These are phyloP conservation scores for Aspergillus baeticus DNA, from an alignment of 495 filamentous ascomycete genomes.

Conservation along the genomic window DNA sequence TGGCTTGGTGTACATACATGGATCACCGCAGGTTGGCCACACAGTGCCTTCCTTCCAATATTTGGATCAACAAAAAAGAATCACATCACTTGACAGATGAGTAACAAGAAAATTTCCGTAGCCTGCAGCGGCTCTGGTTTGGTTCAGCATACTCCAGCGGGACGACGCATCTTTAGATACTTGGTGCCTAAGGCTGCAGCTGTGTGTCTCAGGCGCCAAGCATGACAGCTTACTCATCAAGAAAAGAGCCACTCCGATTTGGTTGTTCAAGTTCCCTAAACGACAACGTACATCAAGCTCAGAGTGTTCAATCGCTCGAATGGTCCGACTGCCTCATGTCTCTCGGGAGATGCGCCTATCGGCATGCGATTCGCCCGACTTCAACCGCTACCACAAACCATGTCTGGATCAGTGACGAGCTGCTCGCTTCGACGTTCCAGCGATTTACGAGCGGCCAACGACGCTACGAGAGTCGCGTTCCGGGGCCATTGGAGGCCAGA, in stretches of 20 bases:
- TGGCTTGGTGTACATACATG: neutral
- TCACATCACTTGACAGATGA: too few species aligned
- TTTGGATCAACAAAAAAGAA: too few species aligned
- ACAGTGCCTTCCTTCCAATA: neutral
- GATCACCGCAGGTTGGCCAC: neutral
- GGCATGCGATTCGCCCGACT: constrained; percentile 38
- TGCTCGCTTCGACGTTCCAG: constrained; percentile 48
- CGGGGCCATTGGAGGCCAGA: constrained; percentile 61
- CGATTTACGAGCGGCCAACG: constrained; percentile 44
- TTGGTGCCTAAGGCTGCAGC: too few species aligned
- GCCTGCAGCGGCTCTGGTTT: too few species aligned
- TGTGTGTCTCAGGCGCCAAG: neutral
- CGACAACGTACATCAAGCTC: neutral
- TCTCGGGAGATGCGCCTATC: constrained; percentile 44
- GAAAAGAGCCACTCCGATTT: neutral
- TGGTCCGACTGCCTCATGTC: constrained; percentile 35
- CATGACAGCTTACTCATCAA: constrained; percentile 3
- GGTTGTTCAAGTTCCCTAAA: neutral
- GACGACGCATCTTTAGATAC: too few species aligned
- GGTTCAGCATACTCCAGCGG: too few species aligned
- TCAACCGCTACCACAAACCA: constrained; percentile 30
- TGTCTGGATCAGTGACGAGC: constrained; percentile 56
- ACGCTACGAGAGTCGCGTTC: constrained; percentile 54
- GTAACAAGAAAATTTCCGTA: too few species aligned
- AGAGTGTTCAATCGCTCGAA: constrained; percentile 28